Conservation (phyloP, 306 rosid genomes). For the Cicer bijugum region DNA sequence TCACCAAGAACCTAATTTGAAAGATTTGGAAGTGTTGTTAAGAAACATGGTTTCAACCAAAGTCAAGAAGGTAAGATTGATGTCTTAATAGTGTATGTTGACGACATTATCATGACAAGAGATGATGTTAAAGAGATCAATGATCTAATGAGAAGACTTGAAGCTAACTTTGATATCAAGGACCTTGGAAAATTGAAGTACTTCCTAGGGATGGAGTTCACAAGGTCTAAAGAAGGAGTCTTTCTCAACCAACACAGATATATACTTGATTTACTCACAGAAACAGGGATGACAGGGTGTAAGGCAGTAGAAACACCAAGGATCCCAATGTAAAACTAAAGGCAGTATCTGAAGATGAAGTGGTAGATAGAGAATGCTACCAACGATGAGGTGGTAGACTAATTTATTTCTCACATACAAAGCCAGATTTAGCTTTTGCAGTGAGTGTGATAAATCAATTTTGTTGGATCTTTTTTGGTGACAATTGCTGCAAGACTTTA, state of each 20-base stretch:
- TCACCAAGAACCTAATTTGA: no score
- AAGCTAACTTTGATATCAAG: no score
- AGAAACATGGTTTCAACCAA: neutral
- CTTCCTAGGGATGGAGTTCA: neutral
- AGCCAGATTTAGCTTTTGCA: neutral
- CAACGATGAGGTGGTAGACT: neutral
- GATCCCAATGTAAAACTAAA: neutral
- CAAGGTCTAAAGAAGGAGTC: no score
- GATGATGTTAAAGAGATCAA: neutral
- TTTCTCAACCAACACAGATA: neutral
- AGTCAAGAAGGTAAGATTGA: no score
- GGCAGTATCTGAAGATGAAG: neutral
- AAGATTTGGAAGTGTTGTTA: no score
- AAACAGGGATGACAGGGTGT: neutral
- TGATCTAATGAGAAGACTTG: neutral
- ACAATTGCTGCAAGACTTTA: no score
- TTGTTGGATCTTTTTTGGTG: no score
- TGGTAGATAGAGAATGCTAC: neutral
- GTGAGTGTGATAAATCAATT: neutral
- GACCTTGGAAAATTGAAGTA: neutral
- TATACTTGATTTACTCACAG: neutral
- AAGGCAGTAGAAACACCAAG: neutral
- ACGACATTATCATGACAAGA: neutral
- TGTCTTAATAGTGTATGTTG: neutral
- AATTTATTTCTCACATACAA: neutral